Conservation (phyloP, 352 stramenopile species). For the Globisporangium radiosum region DNA sequence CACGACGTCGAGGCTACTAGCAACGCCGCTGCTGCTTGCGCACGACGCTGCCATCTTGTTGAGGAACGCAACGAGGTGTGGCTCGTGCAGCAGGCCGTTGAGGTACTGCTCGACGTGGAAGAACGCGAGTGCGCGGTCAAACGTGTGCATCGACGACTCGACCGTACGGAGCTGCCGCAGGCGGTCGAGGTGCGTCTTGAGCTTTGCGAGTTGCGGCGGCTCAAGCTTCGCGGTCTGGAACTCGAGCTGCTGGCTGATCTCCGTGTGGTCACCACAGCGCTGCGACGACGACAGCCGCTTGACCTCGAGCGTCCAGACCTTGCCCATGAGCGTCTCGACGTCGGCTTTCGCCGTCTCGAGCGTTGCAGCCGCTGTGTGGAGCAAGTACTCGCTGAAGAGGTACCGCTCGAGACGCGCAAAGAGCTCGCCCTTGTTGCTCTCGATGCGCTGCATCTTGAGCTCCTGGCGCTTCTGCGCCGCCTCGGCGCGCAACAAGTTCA, state of each 20-base stretch:
- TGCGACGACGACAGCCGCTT: conserved; percentile 51
- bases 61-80: conserved; percentile 48
- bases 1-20: conserved; percentile 50
- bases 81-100: conserved; percentile 69
- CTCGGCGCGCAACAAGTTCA: conserved; percentile 70
- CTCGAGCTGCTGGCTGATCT: conserved; percentile 48
- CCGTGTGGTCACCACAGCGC: conserved; percentile 50
- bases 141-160: conserved; percentile 72
- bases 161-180: conserved; percentile 71
- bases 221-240: conserved; percentile 77
- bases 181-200: conserved; percentile 62
- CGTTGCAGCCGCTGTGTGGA: conserved; percentile 54
- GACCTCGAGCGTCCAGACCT: conserved; percentile 63
- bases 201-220: conserved; percentile 43
- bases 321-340: conserved; percentile 57
- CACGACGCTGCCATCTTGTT: conserved; percentile 68
- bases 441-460: conserved; percentile 81
- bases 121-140: conserved; percentile 70
- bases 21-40: conserved; percentile 15
- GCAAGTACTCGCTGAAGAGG: conserved; percentile 72
- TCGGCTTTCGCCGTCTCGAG: conserved; percentile 58
- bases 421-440: conserved; percentile 77
- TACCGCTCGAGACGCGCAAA: conserved; percentile 66
- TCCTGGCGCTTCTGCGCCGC: conserved; percentile 75
- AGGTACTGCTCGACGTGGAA: conserved; percentile 83